A percentile compares a stretch with the other conserved stretches of the same genome.
Evolutionary conservation across 257 asterid genomes (phyloP).

Genomic region (Solanum peruvianum): DNA sequence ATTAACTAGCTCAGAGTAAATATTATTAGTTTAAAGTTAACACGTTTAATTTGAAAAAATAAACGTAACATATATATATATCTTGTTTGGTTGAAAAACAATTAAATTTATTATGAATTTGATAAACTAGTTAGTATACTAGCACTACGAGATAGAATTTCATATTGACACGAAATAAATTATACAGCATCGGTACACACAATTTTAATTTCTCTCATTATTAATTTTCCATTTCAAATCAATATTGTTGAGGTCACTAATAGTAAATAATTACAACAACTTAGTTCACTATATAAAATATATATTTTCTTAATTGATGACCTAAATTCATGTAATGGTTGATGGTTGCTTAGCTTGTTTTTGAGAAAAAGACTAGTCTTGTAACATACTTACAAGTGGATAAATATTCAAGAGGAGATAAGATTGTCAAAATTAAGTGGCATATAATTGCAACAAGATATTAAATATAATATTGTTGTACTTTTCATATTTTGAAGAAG

Average conservation of each 20-base stretch:
- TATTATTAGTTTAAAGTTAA: too few relatives aligned
- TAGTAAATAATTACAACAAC: not conserved
- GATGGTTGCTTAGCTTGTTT: too few relatives aligned
- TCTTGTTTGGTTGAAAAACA: not conserved
- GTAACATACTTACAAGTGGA: too few relatives aligned
- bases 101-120: not conserved
- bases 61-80: rapidly evolving
- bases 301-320: too few relatives aligned
- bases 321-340: not conserved
- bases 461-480: too few relatives aligned
- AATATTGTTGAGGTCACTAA: not conserved
- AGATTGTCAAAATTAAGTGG: not conserved
- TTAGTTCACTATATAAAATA: not conserved
- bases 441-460: not conserved
- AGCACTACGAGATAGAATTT: not conserved
- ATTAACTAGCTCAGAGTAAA: not conserved
- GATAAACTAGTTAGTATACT: not conserved
- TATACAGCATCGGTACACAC: too few relatives aligned
- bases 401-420: too few relatives aligned
- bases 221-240: not conserved
- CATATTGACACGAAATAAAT: not conserved
- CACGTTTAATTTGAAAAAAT: not conserved
- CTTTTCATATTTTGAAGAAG: not conserved
- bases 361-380: too few relatives aligned
- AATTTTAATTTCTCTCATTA: not conserved